Base-by-base conservation (phyloP, 805 yeast genomes). In the Wickerhamomyces alni region DNA sequence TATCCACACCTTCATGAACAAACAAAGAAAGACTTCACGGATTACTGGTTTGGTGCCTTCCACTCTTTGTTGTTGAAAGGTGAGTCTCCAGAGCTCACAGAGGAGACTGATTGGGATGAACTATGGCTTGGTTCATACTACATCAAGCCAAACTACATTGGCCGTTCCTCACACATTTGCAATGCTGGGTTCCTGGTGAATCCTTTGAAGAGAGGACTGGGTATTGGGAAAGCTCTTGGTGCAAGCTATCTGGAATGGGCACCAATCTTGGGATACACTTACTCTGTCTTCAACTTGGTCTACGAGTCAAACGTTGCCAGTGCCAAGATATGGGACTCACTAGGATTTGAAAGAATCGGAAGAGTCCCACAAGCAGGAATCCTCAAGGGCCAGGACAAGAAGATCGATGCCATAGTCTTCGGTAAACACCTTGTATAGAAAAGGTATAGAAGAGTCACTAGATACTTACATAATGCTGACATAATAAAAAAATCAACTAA, bases 261-360 rank as follows among this genome's bases (percentile, higher is more conserved):
- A 0, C 89, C 94, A 0, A 52, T 69, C 36, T 62, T 89, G 25
- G 96, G 96, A 0, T 89, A 82, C 61, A 75, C 71, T 6, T 86
- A 86, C 53, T 81, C 91, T 7, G 91, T 89, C 12, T 89, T 85
- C 69, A 89, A 89, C 59, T 68, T 89, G 36, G 98, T 89, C 1
- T 89, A 82, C 55, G 93, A 70, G 36, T 80, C 88, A 2, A 89
- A 89, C 55, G 65, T 63, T 3, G 96, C 88, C 3, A 84, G 95
- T 51, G 58, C 69, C 51, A 71, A 65, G 51, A 82, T 85, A 39
- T 89, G 98, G 97, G 96, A 88, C 37, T 50, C 66, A 2, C 67
- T 89, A 19, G 94, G 95, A 2, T 89, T 88, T 50, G 82, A 83
- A 12, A 65, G 87, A 37, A 79, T 87, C 29, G 97, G 97, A 0